phyloP scores from a whole-genome alignment of 805 yeast genomes.

The Candida sonorensis region DNA sequence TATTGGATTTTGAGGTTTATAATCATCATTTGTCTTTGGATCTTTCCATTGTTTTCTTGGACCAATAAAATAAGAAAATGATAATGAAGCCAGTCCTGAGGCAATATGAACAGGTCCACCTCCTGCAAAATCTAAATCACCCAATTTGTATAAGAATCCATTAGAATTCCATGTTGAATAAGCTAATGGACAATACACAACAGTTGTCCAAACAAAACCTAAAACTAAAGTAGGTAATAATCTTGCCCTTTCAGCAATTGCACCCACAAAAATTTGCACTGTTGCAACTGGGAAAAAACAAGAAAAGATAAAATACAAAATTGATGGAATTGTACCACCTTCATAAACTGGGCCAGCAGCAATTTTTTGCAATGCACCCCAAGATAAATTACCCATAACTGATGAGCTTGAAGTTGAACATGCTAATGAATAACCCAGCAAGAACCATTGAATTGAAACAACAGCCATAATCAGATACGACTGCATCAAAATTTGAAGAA shows the following conservation, averaged over 20 bases:
- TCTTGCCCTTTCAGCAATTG: slow-evolving; percentile 38
- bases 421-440: slow-evolving; percentile 40
- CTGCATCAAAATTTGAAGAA: slow-evolving; percentile 38
- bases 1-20: slow-evolving; percentile 30
- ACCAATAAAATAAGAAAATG: slow-evolving; percentile 38
- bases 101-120: slow-evolving; percentile 45
- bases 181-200: slow-evolving; percentile 40
- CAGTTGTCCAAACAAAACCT: slow-evolving; percentile 34
- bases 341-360: slow-evolving; percentile 34
- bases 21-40: slow-evolving; percentile 23
- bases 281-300: slow-evolving; percentile 43
- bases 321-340: slow-evolving; percentile 43
- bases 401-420: slow-evolving; percentile 27
- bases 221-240: slow-evolving; percentile 35
- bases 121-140: slow-evolving; percentile 42
- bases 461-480: slow-evolving; percentile 34
- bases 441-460: slow-evolving; percentile 36
- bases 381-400: slow-evolving; percentile 30
- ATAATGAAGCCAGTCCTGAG: slow-evolving; percentile 35
- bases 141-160: slow-evolving; percentile 38
- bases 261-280: slow-evolving; percentile 40
- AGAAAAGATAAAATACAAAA: slow-evolving; percentile 37
- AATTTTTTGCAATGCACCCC: slow-evolving; percentile 34
- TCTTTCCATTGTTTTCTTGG: slow-evolving; percentile 30
- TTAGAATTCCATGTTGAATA: slow-evolving; percentile 41